phyloP scores from a whole-genome alignment of 78 protist species.

The Pirum gemmata region DNA sequence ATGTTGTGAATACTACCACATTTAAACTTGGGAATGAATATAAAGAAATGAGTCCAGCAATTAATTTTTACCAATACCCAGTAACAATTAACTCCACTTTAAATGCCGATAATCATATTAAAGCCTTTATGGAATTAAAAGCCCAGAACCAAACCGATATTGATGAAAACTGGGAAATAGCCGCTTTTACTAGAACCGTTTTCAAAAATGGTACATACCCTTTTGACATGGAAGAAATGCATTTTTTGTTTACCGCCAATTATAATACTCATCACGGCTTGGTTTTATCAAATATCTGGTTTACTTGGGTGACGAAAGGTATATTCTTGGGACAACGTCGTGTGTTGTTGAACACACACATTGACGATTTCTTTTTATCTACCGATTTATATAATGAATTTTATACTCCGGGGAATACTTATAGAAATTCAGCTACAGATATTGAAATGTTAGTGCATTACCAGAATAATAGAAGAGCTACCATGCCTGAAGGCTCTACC shows the following conservation, averaged over 20 bases:
- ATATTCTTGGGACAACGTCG: slow-evolving; percentile 25
- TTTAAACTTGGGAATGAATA: background rate
- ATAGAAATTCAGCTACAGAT: too few relatives aligned
- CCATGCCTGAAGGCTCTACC: background rate
- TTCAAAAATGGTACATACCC: background rate
- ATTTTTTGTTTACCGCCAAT: background rate
- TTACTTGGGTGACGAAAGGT: slow-evolving; percentile 14
- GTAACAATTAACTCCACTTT: background rate
- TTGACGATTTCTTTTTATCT: too few relatives aligned
- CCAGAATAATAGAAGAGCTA: too few relatives aligned
- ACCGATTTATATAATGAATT: too few relatives aligned
- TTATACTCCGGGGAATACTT: too few relatives aligned
- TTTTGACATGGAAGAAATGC: slow-evolving; percentile 24
- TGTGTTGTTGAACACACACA: slow-evolving; percentile 29
- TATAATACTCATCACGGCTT: background rate
- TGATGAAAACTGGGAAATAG: slow-evolving; percentile 1
- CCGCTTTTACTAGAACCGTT: slow-evolving; percentile 4
- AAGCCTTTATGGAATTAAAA: background rate
- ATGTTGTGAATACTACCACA: too few relatives aligned
- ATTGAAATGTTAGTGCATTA: too few relatives aligned
- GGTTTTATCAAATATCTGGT: slow-evolving; percentile 7
- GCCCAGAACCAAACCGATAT: slow-evolving; percentile 1
- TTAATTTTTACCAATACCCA: too few relatives aligned
- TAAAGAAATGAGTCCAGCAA: background rate
- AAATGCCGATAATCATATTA: background rate